These are phyloP conservation scores for Acanthamoeba culbertsoni DNA, from an alignment of 208 protist genomes.

Conservation along the genomic window DNA sequence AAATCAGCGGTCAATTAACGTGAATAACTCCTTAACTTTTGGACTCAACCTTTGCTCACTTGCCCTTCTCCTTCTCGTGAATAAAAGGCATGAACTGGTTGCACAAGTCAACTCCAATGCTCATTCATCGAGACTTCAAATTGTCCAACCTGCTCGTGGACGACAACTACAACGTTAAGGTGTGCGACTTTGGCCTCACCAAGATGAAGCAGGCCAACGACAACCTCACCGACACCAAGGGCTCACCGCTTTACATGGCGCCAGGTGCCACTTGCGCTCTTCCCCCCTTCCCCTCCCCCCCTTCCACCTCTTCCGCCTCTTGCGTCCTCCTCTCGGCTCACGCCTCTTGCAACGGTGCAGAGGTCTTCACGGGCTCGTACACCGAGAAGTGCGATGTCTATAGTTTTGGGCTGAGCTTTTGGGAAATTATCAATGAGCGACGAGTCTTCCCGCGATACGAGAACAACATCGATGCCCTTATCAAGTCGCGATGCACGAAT, in stretches of 20 bases:
- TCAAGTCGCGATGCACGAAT: slow-evolving; percentile 1
- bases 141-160: slow-evolving; percentile 50
- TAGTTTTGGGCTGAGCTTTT: slow-evolving; percentile 50
- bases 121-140: slow-evolving; percentile 81
- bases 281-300: neutral
- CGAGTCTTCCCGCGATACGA: slow-evolving; percentile 26
- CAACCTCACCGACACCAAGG: neutral
- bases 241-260: slow-evolving; percentile 56
- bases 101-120: slow-evolving; percentile 73
- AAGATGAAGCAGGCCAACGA: slow-evolving; percentile 48
- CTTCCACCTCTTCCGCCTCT: too few relatives aligned
- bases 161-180: slow-evolving; percentile 50
- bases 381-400: slow-evolving; percentile 55
- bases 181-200: slow-evolving; percentile 55
- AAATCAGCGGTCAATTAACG: neutral
- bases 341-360: neutral
- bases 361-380: slow-evolving; percentile 43
- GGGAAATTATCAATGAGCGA: slow-evolving; percentile 38
- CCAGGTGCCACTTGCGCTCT: neutral
- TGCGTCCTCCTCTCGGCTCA: neutral
- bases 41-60: neutral
- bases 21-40: neutral
- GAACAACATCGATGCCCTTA: neutral
- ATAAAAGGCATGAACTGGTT: slow-evolving; percentile 73
- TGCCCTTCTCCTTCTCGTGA: neutral